Base-by-base conservation (phyloP, 306 rosid species). In the Cicer yamashitae region DNA sequence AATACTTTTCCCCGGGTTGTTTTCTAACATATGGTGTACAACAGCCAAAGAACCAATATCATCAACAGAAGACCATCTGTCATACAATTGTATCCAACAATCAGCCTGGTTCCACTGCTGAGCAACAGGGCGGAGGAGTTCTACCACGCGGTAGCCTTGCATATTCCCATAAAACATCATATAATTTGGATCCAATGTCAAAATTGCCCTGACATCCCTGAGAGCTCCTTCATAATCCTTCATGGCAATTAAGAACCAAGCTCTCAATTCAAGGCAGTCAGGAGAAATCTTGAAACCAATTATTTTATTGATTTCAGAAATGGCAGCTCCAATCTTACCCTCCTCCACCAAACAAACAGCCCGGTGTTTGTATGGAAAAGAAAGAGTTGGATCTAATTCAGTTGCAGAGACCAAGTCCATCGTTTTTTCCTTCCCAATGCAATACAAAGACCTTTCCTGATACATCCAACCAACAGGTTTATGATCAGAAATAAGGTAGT, bases 1-100 rank as follows among this genome's bases (percentile, higher is more conserved):
- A 54, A 90, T 88, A 80, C 98, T 93, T 72, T 86, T 91, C 43
- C 94, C 92, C 0, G 98, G 98, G 70, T 93, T 90, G 82, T 93
- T 90, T 72, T 88, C 84, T 73, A 93, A 67, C 83, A 79, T 92
- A 47, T 87, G 91, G 82, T 92, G 88, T 65, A 92, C 90, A 71
- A 90, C 93, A 82, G 97, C 93, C 48, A 92, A 82, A 67, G 97
- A 92, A 72, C 97, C 97, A 70, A 92, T 90, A 81, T 92, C 97
- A 77, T 90, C 96, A 72, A 92, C 97, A 65, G 86, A 89, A 60
- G 96, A 92, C 97, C 97, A 92, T 69, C 87, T 77, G 56, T 88
- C 93, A 75, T 92, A 84, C 38, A 92, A 87, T 67, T 90, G 90
- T 84, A 92, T 92, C 97, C 97, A 92, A 83, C 97, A 92, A 84